phyloP scores from a whole-genome alignment of 768 basidiomycete species.

The Piloderma croceum region DNA sequence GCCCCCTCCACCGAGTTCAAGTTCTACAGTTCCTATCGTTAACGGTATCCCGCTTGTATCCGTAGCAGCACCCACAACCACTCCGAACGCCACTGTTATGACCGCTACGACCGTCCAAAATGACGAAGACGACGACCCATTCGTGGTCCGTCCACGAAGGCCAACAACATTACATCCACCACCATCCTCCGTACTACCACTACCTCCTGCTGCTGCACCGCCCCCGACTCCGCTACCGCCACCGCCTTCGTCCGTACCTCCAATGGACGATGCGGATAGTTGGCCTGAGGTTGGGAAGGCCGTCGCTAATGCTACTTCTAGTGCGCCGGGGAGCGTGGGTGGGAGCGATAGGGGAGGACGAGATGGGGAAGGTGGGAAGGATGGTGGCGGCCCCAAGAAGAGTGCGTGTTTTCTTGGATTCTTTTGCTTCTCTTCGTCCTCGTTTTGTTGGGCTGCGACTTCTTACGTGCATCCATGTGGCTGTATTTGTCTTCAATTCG shows the following conservation, averaged over 20 bases:
- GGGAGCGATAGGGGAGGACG: conserved; percentile 9
- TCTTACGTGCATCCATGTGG: no score
- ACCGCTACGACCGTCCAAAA: conserved; percentile 12
- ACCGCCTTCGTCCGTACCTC: conserved; percentile 21
- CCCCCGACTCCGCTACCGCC: no score
- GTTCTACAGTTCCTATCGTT: not conserved
- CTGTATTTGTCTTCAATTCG: no score
- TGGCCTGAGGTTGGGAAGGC: conserved; percentile 45
- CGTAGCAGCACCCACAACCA: conserved; percentile 1
- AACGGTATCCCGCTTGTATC: conserved; percentile 1
- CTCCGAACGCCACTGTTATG: not conserved
- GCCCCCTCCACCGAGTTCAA: conserved; percentile 1
- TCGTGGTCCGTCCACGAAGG: conserved; percentile 45
- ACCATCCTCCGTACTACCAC: no score
- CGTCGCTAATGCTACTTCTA: conserved; percentile 8
- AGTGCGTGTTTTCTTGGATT: not conserved
- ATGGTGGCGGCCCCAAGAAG: not conserved
- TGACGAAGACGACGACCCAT: conserved; percentile 34
- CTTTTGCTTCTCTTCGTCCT: no score
- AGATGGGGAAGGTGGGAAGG: not conserved
- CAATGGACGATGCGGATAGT: conserved; percentile 30
- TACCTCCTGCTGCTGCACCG: no score
- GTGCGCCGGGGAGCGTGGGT: conserved; percentile 8
- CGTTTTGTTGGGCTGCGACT: no score
- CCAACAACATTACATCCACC: no score